Evolutionary conservation across 768 basidiomycete genomes (phyloP).

Genomic region (Piloderma croceum): DNA sequence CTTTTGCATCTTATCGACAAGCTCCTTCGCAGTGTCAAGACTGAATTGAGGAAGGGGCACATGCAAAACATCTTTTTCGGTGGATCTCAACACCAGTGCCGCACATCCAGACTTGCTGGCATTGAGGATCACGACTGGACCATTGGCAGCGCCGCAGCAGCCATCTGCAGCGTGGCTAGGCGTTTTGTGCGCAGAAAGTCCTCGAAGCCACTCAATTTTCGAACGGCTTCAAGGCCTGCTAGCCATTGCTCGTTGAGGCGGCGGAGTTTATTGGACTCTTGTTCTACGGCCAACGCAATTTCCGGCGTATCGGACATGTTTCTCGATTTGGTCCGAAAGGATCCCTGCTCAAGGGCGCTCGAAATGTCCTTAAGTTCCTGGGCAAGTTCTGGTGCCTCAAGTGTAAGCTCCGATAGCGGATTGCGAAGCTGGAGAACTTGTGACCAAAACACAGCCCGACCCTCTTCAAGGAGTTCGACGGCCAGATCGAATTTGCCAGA

Average conservation of each 20-base stretch:
- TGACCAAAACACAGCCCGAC: too few species aligned
- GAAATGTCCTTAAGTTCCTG: constrained; percentile 1
- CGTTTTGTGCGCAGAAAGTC: constrained; percentile 16
- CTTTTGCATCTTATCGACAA: too few species aligned
- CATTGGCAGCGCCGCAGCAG: constrained; percentile 20
- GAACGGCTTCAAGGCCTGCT: constrained; percentile 18
- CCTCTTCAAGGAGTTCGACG: constrained; percentile 26
- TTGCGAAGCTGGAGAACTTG: constrained; percentile 23
- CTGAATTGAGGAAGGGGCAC: constrained; percentile 8
- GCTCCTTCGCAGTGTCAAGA: too few species aligned
- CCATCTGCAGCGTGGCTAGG: constrained; percentile 8
- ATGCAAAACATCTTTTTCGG: constrained; percentile 6
- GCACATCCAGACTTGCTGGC: constrained; percentile 17
- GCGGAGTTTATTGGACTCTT: constrained; percentile 13
- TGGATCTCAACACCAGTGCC: constrained; percentile 11
- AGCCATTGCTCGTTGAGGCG: constrained; percentile 22
- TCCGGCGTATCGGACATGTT: background rate
- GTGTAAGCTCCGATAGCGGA: constrained; percentile 15
- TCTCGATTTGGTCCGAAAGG: constrained; percentile 1
- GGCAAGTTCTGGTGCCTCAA: constrained; percentile 16
- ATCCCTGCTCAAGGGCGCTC: background rate
- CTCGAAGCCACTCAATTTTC: constrained; percentile 19
- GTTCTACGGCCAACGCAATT: constrained; percentile 7
- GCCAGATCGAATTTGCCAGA: constrained; percentile 19
- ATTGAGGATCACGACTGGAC: constrained; percentile 31